These are phyloP conservation scores for Cicer cuneatum DNA, from an alignment of 306 rosid species.

Conservation along the genomic window DNA sequence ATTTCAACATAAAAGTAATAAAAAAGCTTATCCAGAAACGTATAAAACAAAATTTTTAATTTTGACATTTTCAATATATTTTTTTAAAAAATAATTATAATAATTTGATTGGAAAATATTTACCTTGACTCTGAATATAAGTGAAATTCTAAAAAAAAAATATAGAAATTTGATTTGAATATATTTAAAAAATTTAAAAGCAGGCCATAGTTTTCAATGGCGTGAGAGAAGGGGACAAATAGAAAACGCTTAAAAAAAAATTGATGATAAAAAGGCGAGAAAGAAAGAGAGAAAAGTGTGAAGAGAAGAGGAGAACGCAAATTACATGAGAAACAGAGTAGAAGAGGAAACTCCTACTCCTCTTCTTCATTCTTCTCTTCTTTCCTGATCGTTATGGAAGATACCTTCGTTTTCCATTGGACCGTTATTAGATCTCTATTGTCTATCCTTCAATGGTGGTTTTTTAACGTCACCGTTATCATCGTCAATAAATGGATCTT, in stretches of 20 bases:
- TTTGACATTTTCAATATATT: no score
- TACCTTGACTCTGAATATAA: no score
- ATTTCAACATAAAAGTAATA: no score
- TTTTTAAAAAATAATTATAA: no score
- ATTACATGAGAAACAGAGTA: slow-evolving; percentile 3
- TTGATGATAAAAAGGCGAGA: not conserved
- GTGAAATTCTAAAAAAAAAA: no score
- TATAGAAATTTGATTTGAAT: no score
- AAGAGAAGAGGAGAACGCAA: not conserved
- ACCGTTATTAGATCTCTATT: slow-evolving; percentile 79
- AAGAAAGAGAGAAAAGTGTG: slow-evolving; percentile 5
- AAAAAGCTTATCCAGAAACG: no score
- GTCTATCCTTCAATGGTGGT: slow-evolving; percentile 95
- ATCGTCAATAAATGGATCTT: slow-evolving; percentile 99
- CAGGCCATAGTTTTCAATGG: slow-evolving; percentile 12
- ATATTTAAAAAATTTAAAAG: not conserved
- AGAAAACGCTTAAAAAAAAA: not conserved
- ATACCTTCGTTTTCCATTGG: slow-evolving; percentile 69
- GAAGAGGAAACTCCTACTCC: not conserved
- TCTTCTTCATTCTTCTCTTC: not conserved
- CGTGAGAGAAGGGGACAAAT: not conserved
- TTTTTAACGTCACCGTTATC: slow-evolving; percentile 88
- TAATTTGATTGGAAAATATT: no score
- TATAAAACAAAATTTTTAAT: no score
- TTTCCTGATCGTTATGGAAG: slow-evolving; percentile 62